phyloP scores from a whole-genome alignment of 495 filamentous ascomycete species.

The Tuber microsphaerosporum region DNA sequence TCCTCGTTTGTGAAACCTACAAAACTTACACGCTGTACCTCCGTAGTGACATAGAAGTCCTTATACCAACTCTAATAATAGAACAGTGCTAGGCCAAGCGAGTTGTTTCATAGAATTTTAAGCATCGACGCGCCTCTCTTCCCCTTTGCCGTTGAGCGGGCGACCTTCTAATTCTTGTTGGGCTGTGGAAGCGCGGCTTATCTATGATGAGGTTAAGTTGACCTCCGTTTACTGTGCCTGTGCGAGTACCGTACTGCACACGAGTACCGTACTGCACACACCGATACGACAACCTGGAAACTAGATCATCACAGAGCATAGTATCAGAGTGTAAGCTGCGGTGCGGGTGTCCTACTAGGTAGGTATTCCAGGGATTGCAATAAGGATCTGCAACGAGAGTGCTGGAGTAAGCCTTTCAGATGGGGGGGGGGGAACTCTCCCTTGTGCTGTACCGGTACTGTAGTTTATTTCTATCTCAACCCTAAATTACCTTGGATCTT shows the following conservation, averaged over 20 bases:
- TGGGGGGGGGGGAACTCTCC: background rate
- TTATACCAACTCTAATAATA: background rate
- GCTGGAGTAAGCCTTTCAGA: background rate
- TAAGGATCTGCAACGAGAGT: background rate
- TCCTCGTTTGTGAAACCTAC: too few species aligned
- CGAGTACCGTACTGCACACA: too few species aligned
- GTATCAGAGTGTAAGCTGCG: too few species aligned
- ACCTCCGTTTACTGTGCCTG: background rate
- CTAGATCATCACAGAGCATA: background rate
- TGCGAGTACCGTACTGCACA: too few species aligned
- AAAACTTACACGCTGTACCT: too few species aligned
- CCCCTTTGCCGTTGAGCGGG: background rate
- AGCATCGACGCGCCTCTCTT: background rate
- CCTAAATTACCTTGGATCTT: background rate
- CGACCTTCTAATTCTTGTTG: background rate
- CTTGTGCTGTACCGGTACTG: background rate
- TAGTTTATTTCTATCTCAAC: background rate
- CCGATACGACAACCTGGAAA: background rate
- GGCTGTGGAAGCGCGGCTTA: background rate
- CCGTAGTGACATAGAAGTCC: too few species aligned
- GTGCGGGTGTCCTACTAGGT: background rate
- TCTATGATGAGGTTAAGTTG: background rate
- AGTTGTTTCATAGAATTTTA: background rate
- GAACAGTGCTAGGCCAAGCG: background rate
- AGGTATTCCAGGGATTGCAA: background rate